Base-by-base conservation (phyloP, 805 yeast genomes). In the Saccharomycopsis guyanensis region DNA sequence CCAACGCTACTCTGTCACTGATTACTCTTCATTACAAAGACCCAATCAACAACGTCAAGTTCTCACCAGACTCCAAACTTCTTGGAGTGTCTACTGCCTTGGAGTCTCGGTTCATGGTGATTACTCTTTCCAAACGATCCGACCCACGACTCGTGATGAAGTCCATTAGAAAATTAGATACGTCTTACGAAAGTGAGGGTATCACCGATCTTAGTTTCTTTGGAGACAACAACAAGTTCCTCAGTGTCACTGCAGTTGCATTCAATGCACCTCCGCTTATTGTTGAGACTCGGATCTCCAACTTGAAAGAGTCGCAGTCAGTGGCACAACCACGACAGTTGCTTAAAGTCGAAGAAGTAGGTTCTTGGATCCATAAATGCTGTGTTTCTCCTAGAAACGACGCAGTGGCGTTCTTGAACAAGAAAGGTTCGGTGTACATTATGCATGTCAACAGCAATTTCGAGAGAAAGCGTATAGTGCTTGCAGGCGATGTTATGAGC, bases 371-470 rank as follows among this genome's bases (percentile, higher is more conserved):
- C 47, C 95, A 89, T 59, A 70, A 71, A 38, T 76, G 82, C 47
- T 79, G 81, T 19, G 72, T 85, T 0, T 84, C 94, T 2, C 96
- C 96, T 1, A 68, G 95, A 19, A 89, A 93, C 25, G 95, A 88
- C 58, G 82, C 93, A 0, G 70, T 87, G 24, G 95, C 91, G 2
- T 82, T 85, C 55, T 63, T 88, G 18, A 93, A 84, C 58, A 76
- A 85, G 50, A 78, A 78, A 46, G 97, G 97, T 0, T 68, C 76
- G 1, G 80, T 88, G 0, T 86, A 71, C 52, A 62, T 82, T 40
- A 71, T 80, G 55, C 65, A 76, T 3, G 69, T 80, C 4, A 65
- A 70, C 56, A 66, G 66, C 47, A 69, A 69, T 47, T 64, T 61
- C 50, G 76, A 73, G 51, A 70, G 68, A 43, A 72, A 73, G 42